Evolutionary conservation across 176 grass and related monocot species (phyloP), one percentile per base, ranked within the genome.

Genomic region (Carex scoparia): DNA sequence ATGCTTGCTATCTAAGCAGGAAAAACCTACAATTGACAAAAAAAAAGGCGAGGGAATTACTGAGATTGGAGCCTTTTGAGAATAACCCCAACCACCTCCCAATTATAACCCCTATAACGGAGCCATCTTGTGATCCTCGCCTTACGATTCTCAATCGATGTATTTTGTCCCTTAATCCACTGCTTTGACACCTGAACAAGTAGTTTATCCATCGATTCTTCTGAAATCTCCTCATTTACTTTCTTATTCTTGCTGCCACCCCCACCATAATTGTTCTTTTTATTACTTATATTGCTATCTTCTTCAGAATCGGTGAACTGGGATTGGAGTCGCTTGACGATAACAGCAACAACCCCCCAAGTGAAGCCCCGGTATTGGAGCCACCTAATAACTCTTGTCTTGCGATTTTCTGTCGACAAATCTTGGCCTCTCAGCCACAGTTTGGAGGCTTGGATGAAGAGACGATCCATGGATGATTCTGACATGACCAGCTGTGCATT

Each of bases 331-430:
- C 86, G 94, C 86, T 18, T 87, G 35, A 98, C 18, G 65, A 94
- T 90, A 72, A 80, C 67, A 49, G 79, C 90, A n/a, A 84, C 92
- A 67, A 93, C 83, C 18, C 68, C 84, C 95, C 92, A 98, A 59
- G 74, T 92, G 75, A 98, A 98, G 12, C 91, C 95, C 16, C 93
- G 85, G 63, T 98, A 98, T 69, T 95, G 93, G 73, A 98, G 91
- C 95, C 93, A 98, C 81, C 93, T 94, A 54, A 90, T 61, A 4
- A 95, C 69, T 19, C 91, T 86, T 2, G 88, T 61, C 13, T 88
- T 89, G 6, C 89, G 95, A 54, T 79, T 93, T 79, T 93, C 88
- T 35, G 63, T 13, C 11, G 91, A 72, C 62, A 89, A 72, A 81
- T 86, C 84, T 61, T 85, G 75, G 57, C 86, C 91, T 11, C 91